Base-by-base conservation (phyloP, 305 asterid genomes). In the Fraxinus dipetala region DNA sequence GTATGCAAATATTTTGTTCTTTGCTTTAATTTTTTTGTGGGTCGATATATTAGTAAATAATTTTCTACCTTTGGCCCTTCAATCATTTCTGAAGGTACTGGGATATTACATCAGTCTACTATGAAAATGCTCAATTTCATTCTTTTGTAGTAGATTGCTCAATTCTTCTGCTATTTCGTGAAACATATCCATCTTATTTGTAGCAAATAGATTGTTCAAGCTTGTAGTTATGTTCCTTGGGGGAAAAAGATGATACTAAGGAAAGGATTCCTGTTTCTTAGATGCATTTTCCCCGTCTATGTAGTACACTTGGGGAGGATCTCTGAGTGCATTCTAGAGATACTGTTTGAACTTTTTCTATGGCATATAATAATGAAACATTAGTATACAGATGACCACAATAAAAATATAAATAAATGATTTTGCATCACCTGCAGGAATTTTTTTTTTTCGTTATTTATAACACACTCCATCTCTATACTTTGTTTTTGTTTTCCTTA, bases 341-440 rank as follows among this genome's bases (percentile, higher is more conserved):
- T 63, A 24, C n/a, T 63, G 72, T 63, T 63, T 24, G 72, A 63
- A 63, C 72, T 24, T 63, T 63, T 24, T 24, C n/a, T 24, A 26
- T 8, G 35, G 16, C 72, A 22, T 63, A 63, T 63, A 63, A 26
- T 8, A 7, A 24, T 63, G 16, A 26, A 63, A 63, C 35, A 8
- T 63, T 63, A 26, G 14, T 3, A 22, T 4, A 26, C 72, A 63
- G 31, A 63, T 63, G 72, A 63, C 72, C 34, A 63, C 32, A 26
- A 22, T 22, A 6, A 24, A 63, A 22, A 63, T 24, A 63, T 63
- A 10, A 63, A 11, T 9, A 11, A 63, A 63, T 10, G 72, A 24
- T 63, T 63, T 63, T 22, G 14, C 72, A 63, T 63, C 35, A 22
- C 72, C n/a, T 59, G 72, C 81, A 35, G 83, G 59, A 79, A 35